A percentile compares a stretch with the other conserved stretches of the same genome.
Conservation (phyloP, 1,284 basidiomycete genomes). For the Rhizoctonia solani region DNA sequence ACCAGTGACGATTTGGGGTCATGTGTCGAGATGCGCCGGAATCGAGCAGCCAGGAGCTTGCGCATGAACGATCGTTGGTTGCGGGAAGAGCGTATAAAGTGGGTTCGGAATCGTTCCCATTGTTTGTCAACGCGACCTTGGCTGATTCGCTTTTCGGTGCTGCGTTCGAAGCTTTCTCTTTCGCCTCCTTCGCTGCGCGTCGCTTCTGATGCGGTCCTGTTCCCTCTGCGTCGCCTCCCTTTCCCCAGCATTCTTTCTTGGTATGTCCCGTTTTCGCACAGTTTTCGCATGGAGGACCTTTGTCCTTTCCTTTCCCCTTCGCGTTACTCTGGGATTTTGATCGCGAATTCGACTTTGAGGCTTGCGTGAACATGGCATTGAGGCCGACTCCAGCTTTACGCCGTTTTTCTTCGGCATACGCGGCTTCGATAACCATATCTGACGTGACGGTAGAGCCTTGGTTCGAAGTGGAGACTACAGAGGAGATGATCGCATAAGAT, state of each 20-base stretch:
- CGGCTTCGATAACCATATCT: neutral
- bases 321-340: neutral
- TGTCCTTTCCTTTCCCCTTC: neutral
- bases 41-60: neutral
- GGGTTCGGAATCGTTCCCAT: neutral
- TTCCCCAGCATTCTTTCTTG: neutral
- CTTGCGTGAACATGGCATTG: neutral
- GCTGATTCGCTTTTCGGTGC: too few relatives aligned
- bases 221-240: neutral
- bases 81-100: neutral
- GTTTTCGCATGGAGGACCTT: neutral
- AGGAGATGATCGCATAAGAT: too few relatives aligned
- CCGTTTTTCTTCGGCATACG: neutral
- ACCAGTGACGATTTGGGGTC: constrained; percentile 5
- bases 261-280: neutral
- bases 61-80: too few relatives aligned
- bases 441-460: neutral
- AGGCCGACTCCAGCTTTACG: neutral
- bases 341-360: neutral
- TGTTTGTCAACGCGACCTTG: neutral
- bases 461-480: neutral
- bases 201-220: too few relatives aligned
- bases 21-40: constrained; percentile 1
- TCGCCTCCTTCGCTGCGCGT: too few relatives aligned
- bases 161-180: too few relatives aligned